phyloP scores from a whole-genome alignment of 352 stramenopile genomes.

The Albugo laibachii region DNA sequence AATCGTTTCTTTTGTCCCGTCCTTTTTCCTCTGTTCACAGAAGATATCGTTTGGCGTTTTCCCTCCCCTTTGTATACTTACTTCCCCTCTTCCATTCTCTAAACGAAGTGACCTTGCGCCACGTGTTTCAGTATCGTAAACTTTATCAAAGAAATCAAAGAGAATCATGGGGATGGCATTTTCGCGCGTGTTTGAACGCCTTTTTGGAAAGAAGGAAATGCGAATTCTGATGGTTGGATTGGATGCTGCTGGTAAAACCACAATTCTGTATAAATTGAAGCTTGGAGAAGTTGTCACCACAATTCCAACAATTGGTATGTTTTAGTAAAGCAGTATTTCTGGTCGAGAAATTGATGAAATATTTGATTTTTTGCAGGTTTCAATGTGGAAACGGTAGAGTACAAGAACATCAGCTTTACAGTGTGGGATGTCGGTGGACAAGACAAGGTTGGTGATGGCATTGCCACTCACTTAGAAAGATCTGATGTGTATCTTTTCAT shows the following conservation, averaged over 20 bases:
- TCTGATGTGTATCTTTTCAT: background rate
- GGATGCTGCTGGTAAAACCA: slow-evolving; percentile 99
- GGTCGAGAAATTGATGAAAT: slow-evolving; percentile 41
- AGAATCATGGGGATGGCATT: slow-evolving; percentile 96
- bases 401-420: slow-evolving; percentile 99
- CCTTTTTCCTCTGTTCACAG: too few relatives aligned
- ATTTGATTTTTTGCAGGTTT: slow-evolving; percentile 86
- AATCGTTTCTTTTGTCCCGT: too few relatives aligned
- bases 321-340: slow-evolving; percentile 73
- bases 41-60: too few relatives aligned
- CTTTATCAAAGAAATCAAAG: slow-evolving; percentile 1
- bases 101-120: too few relatives aligned
- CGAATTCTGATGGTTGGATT: slow-evolving; percentile 99
- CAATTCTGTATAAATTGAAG: slow-evolving; percentile 94
- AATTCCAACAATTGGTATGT: slow-evolving; percentile 91
- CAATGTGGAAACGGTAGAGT: slow-evolving; percentile 99
- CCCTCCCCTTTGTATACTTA: too few relatives aligned
- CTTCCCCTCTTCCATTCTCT: too few relatives aligned
- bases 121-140: too few relatives aligned
- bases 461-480: background rate
- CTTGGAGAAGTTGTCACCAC: slow-evolving; percentile 92
- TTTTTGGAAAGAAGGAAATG: slow-evolving; percentile 99
- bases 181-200: slow-evolving; percentile 90
- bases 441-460: slow-evolving; percentile 70
- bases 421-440: slow-evolving; percentile 99